Evolutionary conservation across 495 filamentous ascomycete genomes (phyloP), one percentile per base, ranked within the genome.

Genomic region (Penicillium fimorum): DNA sequence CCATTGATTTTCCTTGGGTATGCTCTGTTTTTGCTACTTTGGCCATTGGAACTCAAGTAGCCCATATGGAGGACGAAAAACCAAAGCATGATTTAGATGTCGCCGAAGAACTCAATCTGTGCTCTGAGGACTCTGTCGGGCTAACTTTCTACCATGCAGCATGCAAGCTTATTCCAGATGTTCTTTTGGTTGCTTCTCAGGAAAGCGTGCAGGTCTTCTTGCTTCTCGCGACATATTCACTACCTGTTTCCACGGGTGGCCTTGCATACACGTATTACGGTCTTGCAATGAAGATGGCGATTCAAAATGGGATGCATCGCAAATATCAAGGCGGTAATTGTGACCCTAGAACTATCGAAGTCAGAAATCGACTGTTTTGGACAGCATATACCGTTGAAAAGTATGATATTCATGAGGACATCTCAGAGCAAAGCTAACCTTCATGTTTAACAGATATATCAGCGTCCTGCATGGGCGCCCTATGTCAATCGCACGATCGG

Each of bases 301-400:
- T 79, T 30, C 76, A 78, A 43, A 79, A 79, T 54, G 76, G 76
- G 8, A 79, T 79, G 76, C 76, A 79, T 52, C 66, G 76, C n/a
- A 73, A 67, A 42, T 77, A 77, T 46, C 53, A 63, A 5, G 76
- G 70, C 5, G 65, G 70, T 22, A 69, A 72, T 0, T 59, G 75
- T 20, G 69, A 70, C 42, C 41, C 60, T 17, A 62, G 66, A 30
- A 76, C 68, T 53, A 57, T 74, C 7, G 76, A 79, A 57, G 56
- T 74, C 4, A 58, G 76, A 11, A 79, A 79, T 55, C 67, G 76
- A 4, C 63, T 79, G 1, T 79, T 78, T 53, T 79, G 76, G 76
- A 76, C 73, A 0, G 69, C 69, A 1, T 78, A 77, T 48, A 72
- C 74, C 2, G 70, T 79, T 47, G 76, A 78, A 48, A 76, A 69